phyloP scores from a whole-genome alignment of 257 asterid species.

The Gardenia jasminoides region DNA sequence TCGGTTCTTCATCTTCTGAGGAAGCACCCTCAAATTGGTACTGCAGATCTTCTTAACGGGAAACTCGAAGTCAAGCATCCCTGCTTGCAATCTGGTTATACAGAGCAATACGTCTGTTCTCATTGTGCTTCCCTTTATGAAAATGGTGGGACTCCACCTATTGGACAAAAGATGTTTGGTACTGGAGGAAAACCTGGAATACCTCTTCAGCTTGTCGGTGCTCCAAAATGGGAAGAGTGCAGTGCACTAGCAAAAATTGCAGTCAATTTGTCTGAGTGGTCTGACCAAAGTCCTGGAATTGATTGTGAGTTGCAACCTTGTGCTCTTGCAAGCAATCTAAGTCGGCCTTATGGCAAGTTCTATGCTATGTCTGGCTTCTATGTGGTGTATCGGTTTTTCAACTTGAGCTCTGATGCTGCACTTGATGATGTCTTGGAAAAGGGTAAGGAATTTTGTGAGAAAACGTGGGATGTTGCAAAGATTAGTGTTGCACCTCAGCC shows the following conservation, averaged over 20 bases:
- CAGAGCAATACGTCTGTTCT: conserved; percentile 61
- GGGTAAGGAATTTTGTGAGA: conserved; percentile 76
- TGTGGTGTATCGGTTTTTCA: conserved; percentile 76
- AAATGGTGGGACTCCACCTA: conserved; percentile 51
- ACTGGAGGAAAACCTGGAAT: conserved; percentile 52
- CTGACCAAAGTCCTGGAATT: conserved; percentile 48
- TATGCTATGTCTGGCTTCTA: conserved; percentile 94
- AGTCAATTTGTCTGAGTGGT: conserved; percentile 87
- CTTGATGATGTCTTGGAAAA: conserved; percentile 70
- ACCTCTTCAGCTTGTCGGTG: conserved; percentile 62
- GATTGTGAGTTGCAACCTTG: conserved; percentile 89
- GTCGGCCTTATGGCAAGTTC: conserved; percentile 82
- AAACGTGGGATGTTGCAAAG: conserved; percentile 73
- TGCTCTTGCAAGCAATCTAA: conserved; percentile 65
- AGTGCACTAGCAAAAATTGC: conserved; percentile 67
- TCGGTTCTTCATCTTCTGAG: conserved; percentile 74
- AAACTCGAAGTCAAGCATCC: conserved; percentile 78
- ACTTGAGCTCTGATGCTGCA: conserved; percentile 61
- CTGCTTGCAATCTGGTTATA: conserved; percentile 85
- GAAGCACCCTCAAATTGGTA: conserved; percentile 52
- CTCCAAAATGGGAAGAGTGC: conserved; percentile 92
- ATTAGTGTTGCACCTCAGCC: conserved; percentile 89
- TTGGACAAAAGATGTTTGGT: conserved; percentile 38
- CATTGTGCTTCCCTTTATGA: conserved; percentile 51
- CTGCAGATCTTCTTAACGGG: conserved; percentile 52